These are phyloP conservation scores for Ananas comosus DNA, from an alignment of 176 grass and related monocot genomes.

Conservation along the genomic window DNA sequence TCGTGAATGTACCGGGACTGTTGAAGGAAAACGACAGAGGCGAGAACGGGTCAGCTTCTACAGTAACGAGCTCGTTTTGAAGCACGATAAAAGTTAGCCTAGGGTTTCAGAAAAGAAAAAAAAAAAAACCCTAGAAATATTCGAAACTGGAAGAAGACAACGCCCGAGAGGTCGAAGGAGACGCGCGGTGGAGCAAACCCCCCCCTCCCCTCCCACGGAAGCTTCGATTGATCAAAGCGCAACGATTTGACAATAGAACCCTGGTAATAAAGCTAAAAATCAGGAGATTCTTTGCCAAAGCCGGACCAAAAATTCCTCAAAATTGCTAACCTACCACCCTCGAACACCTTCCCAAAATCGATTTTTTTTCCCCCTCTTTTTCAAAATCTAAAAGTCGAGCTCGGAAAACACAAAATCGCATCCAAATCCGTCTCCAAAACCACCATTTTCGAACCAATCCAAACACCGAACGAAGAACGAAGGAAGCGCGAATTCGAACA, in stretches of 20 bases:
- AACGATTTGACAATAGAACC: background rate
- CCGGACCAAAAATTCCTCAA: background rate
- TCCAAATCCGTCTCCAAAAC: background rate
- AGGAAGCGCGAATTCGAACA: background rate
- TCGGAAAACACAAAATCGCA: background rate
- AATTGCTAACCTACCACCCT: background rate
- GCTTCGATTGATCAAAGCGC: background rate
- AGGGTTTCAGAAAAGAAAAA: conserved; percentile 1
- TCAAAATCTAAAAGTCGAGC: background rate
- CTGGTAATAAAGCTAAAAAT: background rate
- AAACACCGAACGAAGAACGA: background rate
- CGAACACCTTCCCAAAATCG: background rate
- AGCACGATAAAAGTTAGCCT: background rate
- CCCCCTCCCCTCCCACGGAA: no score
- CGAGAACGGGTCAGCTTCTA: conserved; percentile 6
- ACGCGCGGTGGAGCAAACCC: no score
- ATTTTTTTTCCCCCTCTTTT: background rate
- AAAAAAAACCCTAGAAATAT: conserved; percentile 12
- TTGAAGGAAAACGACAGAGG: conserved; percentile 29
- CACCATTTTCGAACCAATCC: conserved; percentile 6
- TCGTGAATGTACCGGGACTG: conserved; percentile 36
- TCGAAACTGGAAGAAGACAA: background rate
- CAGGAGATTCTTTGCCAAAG: background rate
- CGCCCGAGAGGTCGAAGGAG: background rate
- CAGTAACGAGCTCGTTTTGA: conserved; percentile 18